These are phyloP conservation scores for Poa pratensis DNA, from an alignment of 176 grass and related monocot genomes.

Conservation along the genomic window DNA sequence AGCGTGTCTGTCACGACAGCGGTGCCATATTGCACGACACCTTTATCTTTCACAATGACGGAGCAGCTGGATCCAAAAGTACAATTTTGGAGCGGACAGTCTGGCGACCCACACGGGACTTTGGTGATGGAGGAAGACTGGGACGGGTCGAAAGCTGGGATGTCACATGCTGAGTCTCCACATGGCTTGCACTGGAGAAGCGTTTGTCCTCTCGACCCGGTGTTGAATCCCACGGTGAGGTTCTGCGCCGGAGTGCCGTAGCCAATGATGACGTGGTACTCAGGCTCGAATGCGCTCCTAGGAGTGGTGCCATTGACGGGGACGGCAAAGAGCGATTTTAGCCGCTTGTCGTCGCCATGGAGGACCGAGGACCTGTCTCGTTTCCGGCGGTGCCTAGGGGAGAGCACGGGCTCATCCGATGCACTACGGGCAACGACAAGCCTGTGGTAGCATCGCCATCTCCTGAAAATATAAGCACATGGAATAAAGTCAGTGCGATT, in stretches of 20 bases:
- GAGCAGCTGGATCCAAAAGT: not conserved
- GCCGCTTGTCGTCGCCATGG: not conserved
- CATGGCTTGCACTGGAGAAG: not conserved
- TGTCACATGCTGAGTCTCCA: not conserved
- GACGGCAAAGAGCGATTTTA: not conserved
- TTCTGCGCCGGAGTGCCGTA: conserved; percentile 13
- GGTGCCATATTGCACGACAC: not conserved
- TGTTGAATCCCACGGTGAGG: not conserved
- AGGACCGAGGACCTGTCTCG: not conserved
- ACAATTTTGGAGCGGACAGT: not conserved
- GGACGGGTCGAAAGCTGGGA: conserved; percentile 1
- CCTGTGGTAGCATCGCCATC: not conserved
- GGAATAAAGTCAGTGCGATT: too few species aligned
- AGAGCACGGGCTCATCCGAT: conserved; percentile 35
- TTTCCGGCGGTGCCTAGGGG: not conserved
- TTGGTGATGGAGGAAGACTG: not conserved
- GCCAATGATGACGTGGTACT: not conserved
- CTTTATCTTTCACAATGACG: not conserved
- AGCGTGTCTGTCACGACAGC: not conserved
- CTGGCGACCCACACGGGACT: not conserved
- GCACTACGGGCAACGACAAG: not conserved
- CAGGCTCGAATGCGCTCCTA: not conserved
- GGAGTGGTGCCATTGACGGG: not conserved
- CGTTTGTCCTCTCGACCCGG: not conserved
- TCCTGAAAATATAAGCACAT: not conserved